Evolutionary conservation across 2,329 filamentous ascomycete species (phyloP).

Genomic region (Fusarium keratoplasticum): DNA sequence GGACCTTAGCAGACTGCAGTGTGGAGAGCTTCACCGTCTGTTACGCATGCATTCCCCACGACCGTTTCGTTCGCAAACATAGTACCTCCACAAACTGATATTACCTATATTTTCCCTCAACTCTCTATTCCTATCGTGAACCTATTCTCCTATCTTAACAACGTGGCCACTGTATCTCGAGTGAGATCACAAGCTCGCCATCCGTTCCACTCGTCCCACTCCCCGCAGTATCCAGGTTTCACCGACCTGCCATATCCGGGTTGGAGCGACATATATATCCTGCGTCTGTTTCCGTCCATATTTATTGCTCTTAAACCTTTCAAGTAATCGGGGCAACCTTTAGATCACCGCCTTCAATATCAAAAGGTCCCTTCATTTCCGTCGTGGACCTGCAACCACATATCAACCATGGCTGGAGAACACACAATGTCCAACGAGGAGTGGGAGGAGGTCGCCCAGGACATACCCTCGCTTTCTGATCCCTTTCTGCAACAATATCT

Average conservation of each 20-base stretch:
- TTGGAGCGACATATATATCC: constrained; percentile 12
- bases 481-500: constrained; percentile 87
- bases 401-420: constrained; percentile 46
- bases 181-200: constrained; percentile 7
- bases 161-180: neutral
- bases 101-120: neutral
- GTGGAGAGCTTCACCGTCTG: constrained; percentile 23
- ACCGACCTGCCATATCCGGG: constrained; percentile 38
- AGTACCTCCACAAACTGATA: constrained; percentile 2
- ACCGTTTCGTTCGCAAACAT: constrained; percentile 33
- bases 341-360: neutral
- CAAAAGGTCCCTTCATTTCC: neutral
- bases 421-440: constrained; percentile 63
- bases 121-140: neutral
- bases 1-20: neutral
- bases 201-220: constrained; percentile 19
- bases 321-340: neutral
- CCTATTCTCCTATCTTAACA: neutral
- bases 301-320: neutral
- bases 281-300: constrained; percentile 14
- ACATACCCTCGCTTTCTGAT: constrained; percentile 71
- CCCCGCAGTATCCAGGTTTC: constrained; percentile 6
- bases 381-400: neutral
- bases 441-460: constrained; percentile 67
- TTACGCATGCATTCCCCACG: constrained; percentile 12